Conservation (phyloP, 768 basidiomycete species). For the Russula lepida region DNA sequence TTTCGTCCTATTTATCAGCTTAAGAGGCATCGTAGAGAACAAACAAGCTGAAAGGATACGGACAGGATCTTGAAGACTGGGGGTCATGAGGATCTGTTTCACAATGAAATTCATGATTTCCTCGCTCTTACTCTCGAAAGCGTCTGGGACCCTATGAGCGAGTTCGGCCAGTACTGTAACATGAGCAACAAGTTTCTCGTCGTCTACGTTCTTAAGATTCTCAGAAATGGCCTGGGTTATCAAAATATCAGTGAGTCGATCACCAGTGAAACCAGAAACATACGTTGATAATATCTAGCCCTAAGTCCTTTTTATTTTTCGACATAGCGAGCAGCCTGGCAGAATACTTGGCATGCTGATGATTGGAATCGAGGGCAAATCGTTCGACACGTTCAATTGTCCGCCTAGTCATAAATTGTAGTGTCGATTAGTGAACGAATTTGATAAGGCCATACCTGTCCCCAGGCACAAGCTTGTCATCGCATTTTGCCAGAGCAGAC, state of each 20-base stretch:
- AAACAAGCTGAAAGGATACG: conserved; percentile 22
- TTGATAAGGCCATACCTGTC: conserved; percentile 46
- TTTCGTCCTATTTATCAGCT: conserved; percentile 40
- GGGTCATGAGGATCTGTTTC: conserved; percentile 60
- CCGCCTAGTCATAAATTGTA: conserved; percentile 36
- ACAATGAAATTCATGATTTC: conserved; percentile 63
- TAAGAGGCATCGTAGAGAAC: not conserved
- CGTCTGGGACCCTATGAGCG: conserved; percentile 54
- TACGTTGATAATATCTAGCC: conserved; percentile 58
- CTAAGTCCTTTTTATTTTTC: conserved; percentile 43
- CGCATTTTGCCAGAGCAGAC: conserved; percentile 53
- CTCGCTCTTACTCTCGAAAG: conserved; percentile 75
- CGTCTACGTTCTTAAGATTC: conserved; percentile 37
- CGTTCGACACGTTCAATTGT: conserved; percentile 56
- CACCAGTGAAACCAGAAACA: conserved; percentile 16
- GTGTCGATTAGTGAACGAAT: not conserved
- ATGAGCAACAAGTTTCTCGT: conserved; percentile 52
- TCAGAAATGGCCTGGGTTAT: conserved; percentile 48
- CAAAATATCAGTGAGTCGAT: not conserved
- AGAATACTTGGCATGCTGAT: conserved; percentile 77
- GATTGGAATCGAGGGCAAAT: conserved; percentile 50
- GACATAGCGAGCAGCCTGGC: conserved; percentile 51
- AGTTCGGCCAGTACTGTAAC: conserved; percentile 69
- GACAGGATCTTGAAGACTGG: conserved; percentile 40
- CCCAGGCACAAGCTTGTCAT: conserved; percentile 44